Base-by-base conservation (phyloP, 352 stramenopile genomes). In the Phytophthora sansomeana region DNA sequence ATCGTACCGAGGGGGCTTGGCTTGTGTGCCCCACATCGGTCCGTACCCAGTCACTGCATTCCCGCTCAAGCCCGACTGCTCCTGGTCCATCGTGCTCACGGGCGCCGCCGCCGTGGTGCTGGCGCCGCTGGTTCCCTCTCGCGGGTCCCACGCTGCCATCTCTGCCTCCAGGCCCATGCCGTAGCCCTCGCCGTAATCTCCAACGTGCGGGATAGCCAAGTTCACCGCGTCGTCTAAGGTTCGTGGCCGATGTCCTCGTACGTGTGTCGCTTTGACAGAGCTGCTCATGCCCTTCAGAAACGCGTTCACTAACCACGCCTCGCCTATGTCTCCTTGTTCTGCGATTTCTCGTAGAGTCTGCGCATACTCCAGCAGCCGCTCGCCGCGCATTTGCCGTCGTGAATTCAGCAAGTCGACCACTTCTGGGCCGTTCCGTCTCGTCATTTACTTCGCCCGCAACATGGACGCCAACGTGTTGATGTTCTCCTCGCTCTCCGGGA, bases 341-440 rank as follows among this genome's bases (percentile, higher is more conserved):
- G 26, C 32, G 3, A 62, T 62, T 11, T 36, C 28, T 0, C 54
- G 17, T 5, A 62, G 30, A 6, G 16, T 16, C 19, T 16, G 10
- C 5, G 54, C 54, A 21, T 54, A 62, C 2, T 53, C 42, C 11
- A 62, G 30, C 11, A 62, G 17, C 1, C 10, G 54, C 14, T 54
- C 42, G 0, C 54, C 42, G 0, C 54, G 16, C 41, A 52, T 53
- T 32, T 62, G 42, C 4, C 32, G 17, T 6, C 54, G 1, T 1
- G 8, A 29, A 1, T 53, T 38, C 29, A 62, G 32, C 4, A n/a
- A 14, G 0, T 16, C 42, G 5, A 62, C 54, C 6, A 47, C 42
- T n/a, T 58, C 51, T 0, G 51, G 51, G 6, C 35, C 51, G 4
- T 36, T 39, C 1, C 51, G 35, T 26, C 41, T 29, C 10, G 24